Base-by-base conservation (phyloP, 371 early-diverging fungal genomes). In the Zychaea mexicana region DNA sequence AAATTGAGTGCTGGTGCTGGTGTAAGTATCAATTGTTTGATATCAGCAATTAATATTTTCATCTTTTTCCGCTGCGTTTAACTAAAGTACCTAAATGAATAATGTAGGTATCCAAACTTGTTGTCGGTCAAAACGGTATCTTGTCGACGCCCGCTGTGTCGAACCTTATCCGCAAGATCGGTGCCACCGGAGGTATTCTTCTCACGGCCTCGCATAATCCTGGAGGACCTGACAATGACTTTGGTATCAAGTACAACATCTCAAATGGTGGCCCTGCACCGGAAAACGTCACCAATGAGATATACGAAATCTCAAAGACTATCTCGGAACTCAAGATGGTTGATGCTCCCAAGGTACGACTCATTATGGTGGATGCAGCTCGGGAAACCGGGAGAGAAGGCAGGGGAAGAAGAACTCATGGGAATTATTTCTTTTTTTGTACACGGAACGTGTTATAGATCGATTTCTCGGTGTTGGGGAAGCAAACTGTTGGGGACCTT, bases 121-220 rank as follows among this genome's bases (percentile, higher is more conserved):
- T 96, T 61, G 90, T 98, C 59, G 98, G 96, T 49, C 90, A 90
- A 64, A 81, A 96, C 74, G 96, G 96, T 61, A 97, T 98, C 65
- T 78, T 98, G 45, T 96, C 97, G 7, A 98, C 98, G 6, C 98
- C 97, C n/a, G 98, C 98, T 38, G 96, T 91, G 5, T 97, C 97
- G 21, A 90, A 97, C 69, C 76, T 97, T 32, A 98, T 98, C 69
- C 89, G 96, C 63, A 90, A 92, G 69, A 84, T 81, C 72, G 82
- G 91, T 66, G 95, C 97, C 31, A 92, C 94, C 12, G 90, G 96
- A 66, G 97, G 97, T 64, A 97, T 98, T 60, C 86, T 98, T 54
- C 79, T 98, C 68, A 97, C 97, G 28, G 98, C 98, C 10, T 95
- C 95, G 38, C 98, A 98, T 83, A 98, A 98, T 83, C 98, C 98